Evolutionary conservation across 2,329 filamentous ascomycete genomes (phyloP), one percentile per base, ranked within the genome.

Genomic region (Thermothelomyces thermophilus): DNA sequence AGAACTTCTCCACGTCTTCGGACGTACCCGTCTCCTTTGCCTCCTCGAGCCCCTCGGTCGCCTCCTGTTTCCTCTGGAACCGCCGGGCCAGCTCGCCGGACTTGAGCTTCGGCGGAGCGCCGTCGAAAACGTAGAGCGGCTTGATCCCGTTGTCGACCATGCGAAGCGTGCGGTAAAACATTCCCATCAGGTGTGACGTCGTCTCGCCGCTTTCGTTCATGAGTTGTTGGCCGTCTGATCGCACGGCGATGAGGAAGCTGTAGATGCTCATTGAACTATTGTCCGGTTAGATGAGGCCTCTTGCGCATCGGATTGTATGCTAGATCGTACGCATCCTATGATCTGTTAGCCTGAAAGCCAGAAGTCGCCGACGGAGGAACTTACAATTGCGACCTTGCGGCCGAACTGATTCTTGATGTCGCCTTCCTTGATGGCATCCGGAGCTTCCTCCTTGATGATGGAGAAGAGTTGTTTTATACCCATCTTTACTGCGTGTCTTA

Each of bases 81-180:
- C 93, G 90, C 71, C 95, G 95, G 40, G 93, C 93, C 50, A 98
- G 76, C 72, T 98, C 93, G 56, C 93, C 93, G 0, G 90, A 95
- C 73, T 98, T 98, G 66, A 98, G 83, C 68, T 96, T 97, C 0
- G 93, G 93, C 16, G 93, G 93, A 9, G 90, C 90, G 51, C 93
- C 93, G 62, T 98, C 93, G 66, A 98, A 98, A 51, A 98, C 91
- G 68, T 95, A 98, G 59, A 98, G 80, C 1, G 93, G 93, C 67
- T 98, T 98, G 73, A 98, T 97, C 51, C 93, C 93, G 62, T 96
- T 97, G 71, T 98, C 93, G 63, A 97, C 88, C 73, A 98, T 97
- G 61, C 93, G 90, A 6, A 98, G 78, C 2, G 93, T 98, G 61
- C 93, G 90, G 75, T 98, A 98, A 75, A 98, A 98, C 83, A 98